phyloP scores from a whole-genome alignment of 805 yeast species.

The Debaryomyces prosopidis region DNA sequence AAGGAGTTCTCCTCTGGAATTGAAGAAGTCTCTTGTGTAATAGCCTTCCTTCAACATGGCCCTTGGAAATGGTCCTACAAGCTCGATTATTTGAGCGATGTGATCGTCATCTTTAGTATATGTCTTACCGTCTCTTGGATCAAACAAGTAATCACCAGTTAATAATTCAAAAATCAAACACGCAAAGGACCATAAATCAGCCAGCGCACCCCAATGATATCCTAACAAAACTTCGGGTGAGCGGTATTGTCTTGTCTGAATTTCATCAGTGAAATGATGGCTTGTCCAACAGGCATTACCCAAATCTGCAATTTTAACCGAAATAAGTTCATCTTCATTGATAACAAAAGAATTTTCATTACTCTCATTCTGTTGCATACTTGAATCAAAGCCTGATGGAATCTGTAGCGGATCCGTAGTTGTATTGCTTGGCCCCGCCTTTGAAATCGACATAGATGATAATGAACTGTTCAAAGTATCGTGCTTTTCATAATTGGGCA shows the following conservation, averaged over 20 bases:
- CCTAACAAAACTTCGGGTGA: constrained; percentile 70
- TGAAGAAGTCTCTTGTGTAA: constrained; percentile 63
- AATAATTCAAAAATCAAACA: constrained; percentile 86
- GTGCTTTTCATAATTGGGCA: constrained; percentile 14
- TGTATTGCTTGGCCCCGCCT: constrained; percentile 15
- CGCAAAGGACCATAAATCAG: constrained; percentile 96
- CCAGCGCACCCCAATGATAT: constrained; percentile 89
- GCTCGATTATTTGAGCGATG: constrained; percentile 89
- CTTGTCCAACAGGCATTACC: constrained; percentile 70
- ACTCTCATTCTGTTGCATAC: constrained; percentile 1
- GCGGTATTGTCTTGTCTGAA: constrained; percentile 68
- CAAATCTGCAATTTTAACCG: constrained; percentile 67
- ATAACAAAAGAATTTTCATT: constrained; percentile 19
- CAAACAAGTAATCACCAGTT: constrained; percentile 93
- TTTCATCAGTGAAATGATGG: constrained; percentile 66
- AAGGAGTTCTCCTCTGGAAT: constrained; percentile 67
- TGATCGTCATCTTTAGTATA: constrained; percentile 94
- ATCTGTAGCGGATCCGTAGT: constrained; percentile 17
- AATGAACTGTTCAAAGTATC: constrained; percentile 37
- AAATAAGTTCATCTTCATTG: constrained; percentile 55
- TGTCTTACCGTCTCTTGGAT: constrained; percentile 76
- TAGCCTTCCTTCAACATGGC: constrained; percentile 58
- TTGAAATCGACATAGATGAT: constrained; percentile 44
- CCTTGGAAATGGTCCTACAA: constrained; percentile 68
- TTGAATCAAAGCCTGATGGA: constrained; percentile 9